Percentiles rank a stretch among this genome's conserved stretches.
These are phyloP conservation scores for Selenicereus undatus DNA, from an alignment of 148 eudicot genomes.

Conservation along the genomic window DNA sequence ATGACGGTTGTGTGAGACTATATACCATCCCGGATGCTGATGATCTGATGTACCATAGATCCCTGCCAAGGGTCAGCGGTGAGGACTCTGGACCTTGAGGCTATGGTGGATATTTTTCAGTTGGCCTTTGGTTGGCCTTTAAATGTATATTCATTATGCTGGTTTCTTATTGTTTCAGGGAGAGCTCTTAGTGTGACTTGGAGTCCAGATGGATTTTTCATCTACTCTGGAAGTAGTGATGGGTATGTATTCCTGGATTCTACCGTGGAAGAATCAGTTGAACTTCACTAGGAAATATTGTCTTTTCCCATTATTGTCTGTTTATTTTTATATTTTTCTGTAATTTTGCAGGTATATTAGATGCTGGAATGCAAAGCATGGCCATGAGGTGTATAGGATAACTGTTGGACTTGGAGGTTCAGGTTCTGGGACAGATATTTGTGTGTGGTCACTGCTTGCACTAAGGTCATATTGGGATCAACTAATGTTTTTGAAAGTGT, in stretches of 20 bases:
- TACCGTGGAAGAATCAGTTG: background rate
- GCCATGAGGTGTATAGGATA: conserved; percentile 67
- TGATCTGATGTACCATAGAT: conserved; percentile 50
- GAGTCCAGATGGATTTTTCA: conserved; percentile 69
- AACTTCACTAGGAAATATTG: background rate
- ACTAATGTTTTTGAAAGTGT: background rate
- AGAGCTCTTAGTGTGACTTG: conserved; percentile 73
- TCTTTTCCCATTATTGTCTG: background rate
- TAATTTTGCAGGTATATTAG: conserved; percentile 62
- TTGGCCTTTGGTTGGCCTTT: background rate
- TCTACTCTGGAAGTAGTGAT: conserved; percentile 89
- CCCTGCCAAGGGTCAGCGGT: conserved; percentile 93
- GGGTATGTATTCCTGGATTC: conserved; percentile 46
- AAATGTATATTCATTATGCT: background rate
- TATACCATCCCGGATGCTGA: conserved; percentile 49
- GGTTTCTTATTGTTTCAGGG: conserved; percentile 35
- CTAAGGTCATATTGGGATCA: conserved; percentile 45
- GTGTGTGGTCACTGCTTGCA: conserved; percentile 88
- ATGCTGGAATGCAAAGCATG: conserved; percentile 70
- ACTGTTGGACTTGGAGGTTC: conserved; percentile 85
- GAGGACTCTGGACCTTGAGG: conserved; percentile 39
- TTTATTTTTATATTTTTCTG: background rate
- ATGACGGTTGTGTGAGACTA: conserved; percentile 85
- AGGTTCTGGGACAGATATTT: conserved; percentile 70
- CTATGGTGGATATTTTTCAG: background rate